Evolutionary conservation across 202 grass and related monocot species (phyloP).

Genomic region (Hordeum pubiflorum): DNA sequence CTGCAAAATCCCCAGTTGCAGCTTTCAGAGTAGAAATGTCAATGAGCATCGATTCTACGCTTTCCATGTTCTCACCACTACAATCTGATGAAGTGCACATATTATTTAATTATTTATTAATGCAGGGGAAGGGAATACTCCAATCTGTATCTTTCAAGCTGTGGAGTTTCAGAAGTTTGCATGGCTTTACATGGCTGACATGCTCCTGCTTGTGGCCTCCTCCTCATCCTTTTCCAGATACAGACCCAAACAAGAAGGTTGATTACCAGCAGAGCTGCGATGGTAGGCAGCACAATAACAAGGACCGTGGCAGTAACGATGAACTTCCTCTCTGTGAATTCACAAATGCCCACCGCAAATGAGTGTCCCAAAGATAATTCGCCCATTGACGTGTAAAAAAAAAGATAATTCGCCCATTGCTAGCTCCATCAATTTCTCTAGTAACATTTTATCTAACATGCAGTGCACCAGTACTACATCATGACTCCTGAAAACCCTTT

Average conservation of each 20-base stretch:
- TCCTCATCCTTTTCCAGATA: background rate
- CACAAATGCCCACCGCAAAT: background rate
- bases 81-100: background rate
- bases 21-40: slow-evolving; percentile 37
- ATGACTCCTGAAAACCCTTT: background rate
- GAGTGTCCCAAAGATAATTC: background rate
- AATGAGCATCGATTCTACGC: slow-evolving; percentile 39
- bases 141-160: background rate
- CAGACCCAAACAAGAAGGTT: slow-evolving; percentile 31
- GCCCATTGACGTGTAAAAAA: too few species aligned
- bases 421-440: background rate
- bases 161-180: background rate
- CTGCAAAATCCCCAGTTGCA: slow-evolving; percentile 44
- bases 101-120: background rate
- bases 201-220: background rate
- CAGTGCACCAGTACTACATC: background rate
- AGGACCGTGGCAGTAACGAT: background rate
- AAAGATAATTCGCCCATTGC: background rate
- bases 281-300: background rate
- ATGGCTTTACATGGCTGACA: background rate
- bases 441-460: background rate
- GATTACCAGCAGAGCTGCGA: slow-evolving; percentile 17
- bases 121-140: background rate
- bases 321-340: slow-evolving; percentile 27
- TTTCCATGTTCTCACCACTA: slow-evolving; percentile 12